Percentiles rank a stretch among this genome's conserved stretches.
phyloP scores from a whole-genome alignment of 2,329 filamentous ascomycete genomes.

The Ceratocystis cubensis region DNA sequence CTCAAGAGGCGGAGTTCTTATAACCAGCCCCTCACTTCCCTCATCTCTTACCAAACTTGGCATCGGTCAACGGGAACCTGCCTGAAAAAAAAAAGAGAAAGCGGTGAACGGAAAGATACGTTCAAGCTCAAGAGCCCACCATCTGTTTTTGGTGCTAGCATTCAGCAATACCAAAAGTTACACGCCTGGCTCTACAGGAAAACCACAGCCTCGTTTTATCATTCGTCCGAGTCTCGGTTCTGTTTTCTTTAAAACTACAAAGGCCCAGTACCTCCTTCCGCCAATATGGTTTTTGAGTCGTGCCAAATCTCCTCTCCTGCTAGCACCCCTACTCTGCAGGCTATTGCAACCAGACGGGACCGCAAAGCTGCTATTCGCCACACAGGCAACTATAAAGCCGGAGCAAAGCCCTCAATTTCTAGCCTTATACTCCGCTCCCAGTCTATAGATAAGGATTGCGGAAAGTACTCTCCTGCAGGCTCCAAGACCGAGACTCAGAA shows the following conservation, averaged over 20 bases:
- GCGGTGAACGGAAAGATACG: conserved; percentile 14
- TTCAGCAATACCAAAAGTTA: background rate
- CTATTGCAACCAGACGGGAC: conserved; percentile 13
- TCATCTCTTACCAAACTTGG: background rate
- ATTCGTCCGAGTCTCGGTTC: background rate
- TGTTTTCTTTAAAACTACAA: conserved; percentile 7
- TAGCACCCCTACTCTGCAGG: background rate
- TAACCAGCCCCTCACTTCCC: background rate
- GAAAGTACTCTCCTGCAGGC: background rate
- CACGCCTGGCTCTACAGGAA: background rate
- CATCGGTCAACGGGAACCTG: conserved; percentile 3
- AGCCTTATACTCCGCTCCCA: background rate
- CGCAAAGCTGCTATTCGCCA: conserved; percentile 9
- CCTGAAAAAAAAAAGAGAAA: background rate
- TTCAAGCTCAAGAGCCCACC: background rate
- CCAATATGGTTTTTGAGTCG: background rate
- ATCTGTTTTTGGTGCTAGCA: background rate
- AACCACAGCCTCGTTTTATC: too few relatives aligned
- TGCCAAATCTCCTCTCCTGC: background rate
- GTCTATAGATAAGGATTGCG: background rate
- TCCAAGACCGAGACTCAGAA: background rate
- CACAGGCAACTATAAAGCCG: background rate
- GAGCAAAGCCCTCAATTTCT: background rate
- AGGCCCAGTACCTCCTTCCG: background rate
- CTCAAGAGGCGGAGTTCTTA: background rate